Conservation (phyloP, 2,329 filamentous ascomycete genomes). For the Monilinia vaccinii-corymbosi region DNA sequence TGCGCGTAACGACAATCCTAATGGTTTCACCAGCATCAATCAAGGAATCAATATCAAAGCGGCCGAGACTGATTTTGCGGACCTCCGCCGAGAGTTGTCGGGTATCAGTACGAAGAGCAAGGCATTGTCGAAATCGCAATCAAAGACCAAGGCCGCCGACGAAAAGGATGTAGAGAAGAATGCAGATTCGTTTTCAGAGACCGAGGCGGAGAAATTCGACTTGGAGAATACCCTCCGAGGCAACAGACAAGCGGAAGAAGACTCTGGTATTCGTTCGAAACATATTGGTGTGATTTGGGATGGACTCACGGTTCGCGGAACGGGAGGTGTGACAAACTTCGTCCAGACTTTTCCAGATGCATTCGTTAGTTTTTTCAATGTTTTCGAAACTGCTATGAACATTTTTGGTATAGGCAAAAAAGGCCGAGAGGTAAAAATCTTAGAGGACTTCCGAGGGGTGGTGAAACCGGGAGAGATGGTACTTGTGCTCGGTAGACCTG, state of each 20-base stretch:
- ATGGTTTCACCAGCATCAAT: conserved; percentile 34
- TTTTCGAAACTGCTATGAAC: conserved; percentile 53
- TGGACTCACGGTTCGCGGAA: conserved; percentile 63
- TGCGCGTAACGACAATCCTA: conserved; percentile 34
- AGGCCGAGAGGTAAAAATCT: conserved; percentile 61
- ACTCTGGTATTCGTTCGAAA: conserved; percentile 73
- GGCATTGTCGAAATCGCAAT: conserved; percentile 40
- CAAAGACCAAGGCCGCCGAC: conserved; percentile 22
- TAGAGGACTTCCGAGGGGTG: conserved; percentile 62
- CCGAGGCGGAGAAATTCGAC: conserved; percentile 54
- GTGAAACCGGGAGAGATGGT: conserved; percentile 78
- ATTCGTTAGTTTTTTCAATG: conserved; percentile 62
- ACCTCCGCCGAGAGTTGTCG: conserved; percentile 54
- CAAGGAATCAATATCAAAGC: conserved; percentile 49
- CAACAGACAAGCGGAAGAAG: conserved; percentile 58
- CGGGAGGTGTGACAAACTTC: conserved; percentile 64
- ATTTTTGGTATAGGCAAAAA: conserved; percentile 59
- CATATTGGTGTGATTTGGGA: conserved; percentile 76
- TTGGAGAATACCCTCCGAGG: conserved; percentile 67
- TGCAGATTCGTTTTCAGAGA: conserved; percentile 28
- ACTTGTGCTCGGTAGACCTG: conserved; percentile 28
- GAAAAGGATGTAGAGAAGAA: conserved; percentile 52
- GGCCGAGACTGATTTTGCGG: conserved; percentile 62
- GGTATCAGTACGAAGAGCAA: conserved; percentile 46
- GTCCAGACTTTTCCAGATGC: conserved; percentile 68